Conservation (phyloP, 2,329 filamentous ascomycete species). For the Pseudopyricularia javanii region DNA sequence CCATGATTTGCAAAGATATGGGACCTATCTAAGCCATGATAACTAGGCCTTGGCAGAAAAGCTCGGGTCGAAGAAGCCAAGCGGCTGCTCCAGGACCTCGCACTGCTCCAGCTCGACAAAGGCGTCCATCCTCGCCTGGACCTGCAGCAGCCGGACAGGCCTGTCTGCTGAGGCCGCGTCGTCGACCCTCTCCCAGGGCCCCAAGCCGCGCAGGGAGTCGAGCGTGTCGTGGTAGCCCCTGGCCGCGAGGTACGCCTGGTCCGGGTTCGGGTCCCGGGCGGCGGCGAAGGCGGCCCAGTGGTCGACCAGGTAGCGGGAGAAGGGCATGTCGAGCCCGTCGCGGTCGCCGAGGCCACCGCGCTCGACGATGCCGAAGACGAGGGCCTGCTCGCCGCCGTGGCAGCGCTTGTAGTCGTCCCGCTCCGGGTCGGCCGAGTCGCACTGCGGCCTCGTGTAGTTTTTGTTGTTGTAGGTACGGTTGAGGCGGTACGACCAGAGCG, state of each 20-base stretch:
- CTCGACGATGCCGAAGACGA: slow-evolving; percentile 22
- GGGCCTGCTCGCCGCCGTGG: slow-evolving; percentile 23
- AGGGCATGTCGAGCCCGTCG: slow-evolving; percentile 20
- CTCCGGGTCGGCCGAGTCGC: slow-evolving; percentile 13
- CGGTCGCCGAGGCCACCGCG: slow-evolving; percentile 19
- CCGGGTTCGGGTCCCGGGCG: slow-evolving; percentile 18
- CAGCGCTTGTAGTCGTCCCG: slow-evolving; percentile 27
- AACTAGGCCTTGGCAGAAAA: not conserved
- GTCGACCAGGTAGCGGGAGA: slow-evolving; percentile 18
- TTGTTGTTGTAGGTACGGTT: slow-evolving; percentile 24
- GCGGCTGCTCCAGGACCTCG: slow-evolving; percentile 9
- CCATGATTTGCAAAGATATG: not conserved
- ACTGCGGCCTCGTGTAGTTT: slow-evolving; percentile 17
- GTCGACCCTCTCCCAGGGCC: slow-evolving; percentile 13
- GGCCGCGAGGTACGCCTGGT: slow-evolving; percentile 14
- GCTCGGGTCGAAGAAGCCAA: slow-evolving; percentile 8
- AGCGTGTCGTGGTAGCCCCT: slow-evolving; percentile 17
- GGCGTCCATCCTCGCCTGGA: slow-evolving; percentile 12
- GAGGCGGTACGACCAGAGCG: slow-evolving; percentile 22
- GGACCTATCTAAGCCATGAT: not conserved
- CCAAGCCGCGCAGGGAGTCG: slow-evolving; percentile 12
- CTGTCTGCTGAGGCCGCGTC: slow-evolving; percentile 3
- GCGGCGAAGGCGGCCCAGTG: slow-evolving; percentile 22
- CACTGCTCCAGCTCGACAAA: slow-evolving; percentile 11
- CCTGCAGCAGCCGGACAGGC: slow-evolving; percentile 14